Base-by-base conservation (phyloP, 306 rosid genomes). In the Malus fusca region DNA sequence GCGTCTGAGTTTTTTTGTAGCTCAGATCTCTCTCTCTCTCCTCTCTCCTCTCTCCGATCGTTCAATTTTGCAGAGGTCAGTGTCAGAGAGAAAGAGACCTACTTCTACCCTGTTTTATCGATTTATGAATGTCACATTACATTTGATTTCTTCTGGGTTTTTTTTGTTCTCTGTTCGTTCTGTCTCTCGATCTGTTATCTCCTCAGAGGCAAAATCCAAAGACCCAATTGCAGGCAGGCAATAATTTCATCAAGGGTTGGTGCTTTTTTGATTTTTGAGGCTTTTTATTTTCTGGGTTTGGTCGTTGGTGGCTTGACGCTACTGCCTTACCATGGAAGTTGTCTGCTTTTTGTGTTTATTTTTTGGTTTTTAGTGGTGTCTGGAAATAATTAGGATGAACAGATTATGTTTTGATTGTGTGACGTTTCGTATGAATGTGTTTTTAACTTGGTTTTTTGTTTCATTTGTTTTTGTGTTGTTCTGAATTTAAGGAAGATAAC, bases 11-110 rank as follows among this genome's bases (percentile, higher is more conserved):
- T 23, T 11, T 28, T 68, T 66, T 37, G 68, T 74, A 65, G 62
- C 80, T 71, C 80, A 77, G 81, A 77, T 64, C 69, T 75, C 74
- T 35, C 77, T 37, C 43, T 55, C 44, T 75, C 23, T 75, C 48
- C 66, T 77, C 77, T 40, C 43, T 46, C 46, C 19, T 65, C n/a
- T 51, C 21, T 51, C 55, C 52, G 44, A 26, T 42, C 75, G 28
- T 65, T 59, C 77, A 25, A 21, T 30, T 44, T 64, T 43, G 23
- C 40, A 8, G 56, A 71, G 64, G 75, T 74, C 70, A 21, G 31
- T 74, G 11, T 21, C 43, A 60, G 18, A 25, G 68, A 73, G 19
- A 42, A 28, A 74, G 44, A 62, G 55, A 5, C 55, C 55, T 17
- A 15, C 55, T 43, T 5, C 46, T 62, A 21, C 9, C 23, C 77